A percentile compares a stretch with the other conserved stretches of the same genome.
phyloP scores from a whole-genome alignment of 352 stramenopile species.

The Phytopythium montanum region DNA sequence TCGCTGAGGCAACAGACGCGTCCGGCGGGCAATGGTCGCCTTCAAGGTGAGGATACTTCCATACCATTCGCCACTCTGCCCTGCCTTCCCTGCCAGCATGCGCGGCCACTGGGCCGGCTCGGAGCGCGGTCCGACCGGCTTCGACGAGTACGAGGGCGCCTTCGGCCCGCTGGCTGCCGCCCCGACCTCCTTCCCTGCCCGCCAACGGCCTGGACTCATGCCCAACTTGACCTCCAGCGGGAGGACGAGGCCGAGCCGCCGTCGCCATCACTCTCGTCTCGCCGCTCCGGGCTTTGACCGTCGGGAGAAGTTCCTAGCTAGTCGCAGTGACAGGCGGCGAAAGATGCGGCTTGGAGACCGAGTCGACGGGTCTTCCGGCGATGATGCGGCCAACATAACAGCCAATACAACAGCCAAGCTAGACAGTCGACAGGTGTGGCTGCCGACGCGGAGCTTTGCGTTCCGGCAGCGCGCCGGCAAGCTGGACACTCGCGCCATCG shows the following conservation, averaged over 20 bases:
- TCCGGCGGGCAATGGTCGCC: neutral
- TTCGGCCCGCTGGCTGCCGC: constrained; percentile 39
- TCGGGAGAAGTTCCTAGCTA: constrained; percentile 21
- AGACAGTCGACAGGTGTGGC: constrained; percentile 43
- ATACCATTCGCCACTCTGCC: neutral
- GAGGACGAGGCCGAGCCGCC: neutral
- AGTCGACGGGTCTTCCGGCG: constrained; percentile 4
- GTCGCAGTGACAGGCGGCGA: constrained; percentile 11
- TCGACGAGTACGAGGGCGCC: constrained; percentile 66
- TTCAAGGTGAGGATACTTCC: too few species aligned
- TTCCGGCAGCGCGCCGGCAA: constrained; percentile 76
- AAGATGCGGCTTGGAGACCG: neutral
- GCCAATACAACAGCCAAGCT: neutral
- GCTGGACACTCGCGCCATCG: constrained; percentile 68
- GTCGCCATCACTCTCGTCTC: neutral
- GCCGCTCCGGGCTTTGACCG: constrained; percentile 13
- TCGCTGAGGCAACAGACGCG: neutral
- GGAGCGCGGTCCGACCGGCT: constrained; percentile 24
- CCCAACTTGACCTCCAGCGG: neutral
- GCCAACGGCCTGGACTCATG: neutral
- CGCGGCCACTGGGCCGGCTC: constrained; percentile 18
- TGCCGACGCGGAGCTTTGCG: constrained; percentile 65
- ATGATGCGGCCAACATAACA: constrained; percentile 1
- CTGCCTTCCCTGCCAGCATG: constrained; percentile 2
- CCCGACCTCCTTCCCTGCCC: neutral